phyloP scores from a whole-genome alignment of 805 yeast species.

The Candida easanensis region DNA sequence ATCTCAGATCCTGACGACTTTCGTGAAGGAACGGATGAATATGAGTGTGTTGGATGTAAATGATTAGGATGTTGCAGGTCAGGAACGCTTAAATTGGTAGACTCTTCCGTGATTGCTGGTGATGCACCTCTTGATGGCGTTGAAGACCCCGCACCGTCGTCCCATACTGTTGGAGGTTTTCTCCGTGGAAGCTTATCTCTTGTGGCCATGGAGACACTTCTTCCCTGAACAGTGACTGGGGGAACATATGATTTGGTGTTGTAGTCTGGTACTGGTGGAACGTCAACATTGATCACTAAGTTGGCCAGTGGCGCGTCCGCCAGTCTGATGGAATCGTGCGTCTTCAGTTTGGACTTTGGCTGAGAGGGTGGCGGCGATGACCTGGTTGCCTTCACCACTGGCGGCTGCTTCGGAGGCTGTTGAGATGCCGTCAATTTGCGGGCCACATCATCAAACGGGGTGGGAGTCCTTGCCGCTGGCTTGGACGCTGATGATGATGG shows the following conservation, averaged over 20 bases:
- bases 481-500: not conserved
- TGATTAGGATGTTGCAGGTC: not conserved
- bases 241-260: conserved; percentile 24
- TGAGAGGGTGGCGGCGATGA: conserved; percentile 3
- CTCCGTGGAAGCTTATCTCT: conserved; percentile 20
- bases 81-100: not conserved
- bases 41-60: not conserved
- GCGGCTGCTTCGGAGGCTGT: not conserved
- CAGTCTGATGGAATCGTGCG: conserved; percentile 4
- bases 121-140: not conserved
- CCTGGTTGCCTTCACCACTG: not conserved
- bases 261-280: conserved; percentile 30
- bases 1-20: not conserved
- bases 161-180: conserved; percentile 19
- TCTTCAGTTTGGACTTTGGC: not conserved
- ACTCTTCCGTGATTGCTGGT: not conserved
- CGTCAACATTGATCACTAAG: conserved; percentile 11
- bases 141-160: not conserved
- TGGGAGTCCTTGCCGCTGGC: conserved; percentile 2
- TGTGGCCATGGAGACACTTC: conserved; percentile 23
- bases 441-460: conserved; percentile 8
- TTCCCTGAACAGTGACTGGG: conserved; percentile 28
- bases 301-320: conserved; percentile 14
- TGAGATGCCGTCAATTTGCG: not conserved
- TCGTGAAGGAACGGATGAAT: not conserved